Conservation (phyloP, 345 rosid genomes). For the Euphorbia tirucalli region DNA sequence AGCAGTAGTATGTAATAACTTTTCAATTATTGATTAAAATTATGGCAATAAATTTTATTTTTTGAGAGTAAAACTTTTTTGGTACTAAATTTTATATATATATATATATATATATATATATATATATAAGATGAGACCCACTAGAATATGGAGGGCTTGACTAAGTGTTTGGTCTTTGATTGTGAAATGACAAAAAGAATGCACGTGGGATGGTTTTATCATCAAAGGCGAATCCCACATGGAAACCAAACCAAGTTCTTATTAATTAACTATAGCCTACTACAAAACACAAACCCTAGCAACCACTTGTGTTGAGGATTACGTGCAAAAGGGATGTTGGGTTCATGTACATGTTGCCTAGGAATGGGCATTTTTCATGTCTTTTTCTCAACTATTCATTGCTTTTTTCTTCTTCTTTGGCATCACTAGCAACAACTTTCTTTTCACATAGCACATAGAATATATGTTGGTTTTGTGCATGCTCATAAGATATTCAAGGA, state of each 20-base stretch:
- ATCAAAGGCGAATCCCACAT: background rate
- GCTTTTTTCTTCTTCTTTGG: background rate
- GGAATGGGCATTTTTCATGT: constrained; percentile 4
- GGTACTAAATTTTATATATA: too few species aligned
- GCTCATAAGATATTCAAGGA: too few species aligned
- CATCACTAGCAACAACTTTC: background rate
- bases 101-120: too few species aligned
- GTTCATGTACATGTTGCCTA: constrained; percentile 1
- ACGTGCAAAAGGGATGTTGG: constrained; percentile 4
- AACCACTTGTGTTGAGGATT: background rate
- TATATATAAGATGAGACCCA: too few species aligned
- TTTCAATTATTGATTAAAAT: too few species aligned
- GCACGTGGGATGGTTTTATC: constrained; percentile 8
- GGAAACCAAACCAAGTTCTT: background rate
- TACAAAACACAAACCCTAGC: background rate
- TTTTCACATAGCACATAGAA: background rate
- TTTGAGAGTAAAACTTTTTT: too few species aligned
- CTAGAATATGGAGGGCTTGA: constrained; percentile 7
- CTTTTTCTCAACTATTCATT: background rate
- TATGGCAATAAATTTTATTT: too few species aligned
- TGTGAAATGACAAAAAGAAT: background rate
- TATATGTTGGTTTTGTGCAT: background rate
- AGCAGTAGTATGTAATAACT: too few species aligned
- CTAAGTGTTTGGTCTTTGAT: background rate
- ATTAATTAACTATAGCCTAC: too few species aligned